Conservation (phyloP, 208 protist species). For the Strigomonas culicis region DNA sequence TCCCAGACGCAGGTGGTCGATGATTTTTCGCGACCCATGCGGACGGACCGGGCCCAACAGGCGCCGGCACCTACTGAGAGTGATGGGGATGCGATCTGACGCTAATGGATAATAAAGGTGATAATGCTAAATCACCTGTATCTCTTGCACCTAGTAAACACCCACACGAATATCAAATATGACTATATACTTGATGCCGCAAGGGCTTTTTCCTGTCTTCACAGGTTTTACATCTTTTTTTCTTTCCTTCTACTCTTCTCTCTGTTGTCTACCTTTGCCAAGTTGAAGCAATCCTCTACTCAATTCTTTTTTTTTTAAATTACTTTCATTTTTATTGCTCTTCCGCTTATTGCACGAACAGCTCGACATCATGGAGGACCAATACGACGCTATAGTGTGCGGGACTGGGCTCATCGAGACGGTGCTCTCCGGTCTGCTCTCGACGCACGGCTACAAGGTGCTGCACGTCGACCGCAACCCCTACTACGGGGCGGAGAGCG, state of each 20-base stretch:
- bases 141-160: background rate
- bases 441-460: slow-evolving; percentile 98
- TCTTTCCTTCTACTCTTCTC: background rate
- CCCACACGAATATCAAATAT: too few relatives aligned
- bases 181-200: slow-evolving; percentile 3
- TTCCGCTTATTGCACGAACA: background rate
- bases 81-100: too few relatives aligned
- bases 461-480: slow-evolving; percentile 99
- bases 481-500: slow-evolving; percentile 99
- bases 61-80: too few relatives aligned
- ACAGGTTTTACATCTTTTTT: background rate
- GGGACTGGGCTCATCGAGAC: slow-evolving; percentile 99
- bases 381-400: slow-evolving; percentile 97
- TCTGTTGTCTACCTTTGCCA: background rate
- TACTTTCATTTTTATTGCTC: slow-evolving; percentile 13
- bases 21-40: slow-evolving; percentile 27
- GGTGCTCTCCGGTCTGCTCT: slow-evolving; percentile 93
- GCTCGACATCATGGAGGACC: slow-evolving; percentile 75
- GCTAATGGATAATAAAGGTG: too few relatives aligned
- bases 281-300: background rate
- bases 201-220: background rate
- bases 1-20: slow-evolving; percentile 19
- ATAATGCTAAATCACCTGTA: background rate
- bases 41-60: slow-evolving; percentile 10
- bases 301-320: slow-evolving; percentile 6